These are phyloP conservation scores for Dactylonectria estremocensis DNA, from an alignment of 2,329 filamentous ascomycete genomes.

Conservation along the genomic window DNA sequence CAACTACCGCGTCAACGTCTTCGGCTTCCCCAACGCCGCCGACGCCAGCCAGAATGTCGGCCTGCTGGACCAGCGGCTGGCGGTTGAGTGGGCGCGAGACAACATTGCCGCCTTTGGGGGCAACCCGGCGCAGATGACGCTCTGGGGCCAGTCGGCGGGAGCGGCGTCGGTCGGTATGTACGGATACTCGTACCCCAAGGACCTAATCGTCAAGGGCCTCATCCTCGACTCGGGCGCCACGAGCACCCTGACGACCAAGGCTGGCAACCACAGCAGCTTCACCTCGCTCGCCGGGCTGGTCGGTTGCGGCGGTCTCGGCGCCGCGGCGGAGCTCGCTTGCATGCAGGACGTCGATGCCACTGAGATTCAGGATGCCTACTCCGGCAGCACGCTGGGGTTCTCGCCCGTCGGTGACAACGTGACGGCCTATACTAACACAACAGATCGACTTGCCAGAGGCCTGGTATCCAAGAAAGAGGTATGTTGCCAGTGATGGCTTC, in stretches of 20 bases:
- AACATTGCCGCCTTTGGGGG: constrained; percentile 48
- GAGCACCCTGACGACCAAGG: constrained; percentile 12
- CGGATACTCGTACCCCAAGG: constrained; percentile 61
- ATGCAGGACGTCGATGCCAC: constrained; percentile 15
- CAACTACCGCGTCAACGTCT: constrained; percentile 60
- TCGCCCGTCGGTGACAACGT: constrained; percentile 34
- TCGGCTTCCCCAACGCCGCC: constrained; percentile 55
- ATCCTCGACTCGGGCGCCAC: constrained; percentile 58
- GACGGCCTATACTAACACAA: constrained; percentile 32
- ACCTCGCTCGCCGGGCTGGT: constrained; percentile 21
- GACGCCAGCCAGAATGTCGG: constrained; percentile 39
- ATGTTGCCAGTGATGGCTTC: not conserved
- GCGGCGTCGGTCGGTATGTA: constrained; percentile 59
- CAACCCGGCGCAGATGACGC: constrained; percentile 42
- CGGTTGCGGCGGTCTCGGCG: constrained; percentile 17
- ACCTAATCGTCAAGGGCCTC: constrained; percentile 63
- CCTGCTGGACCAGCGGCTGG: constrained; percentile 43
- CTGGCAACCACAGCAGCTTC: constrained; percentile 27
- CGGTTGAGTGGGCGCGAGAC: constrained; percentile 46
- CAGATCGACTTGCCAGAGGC: constrained; percentile 30
- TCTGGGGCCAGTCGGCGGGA: constrained; percentile 49
- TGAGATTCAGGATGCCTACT: constrained; percentile 24
- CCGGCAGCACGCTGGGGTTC: constrained; percentile 25
- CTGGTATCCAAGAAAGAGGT: constrained; percentile 35
- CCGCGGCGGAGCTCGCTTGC: constrained; percentile 19